Conservation (phyloP, 2,329 filamentous ascomycete species). For the Claviceps pazoutovae region DNA sequence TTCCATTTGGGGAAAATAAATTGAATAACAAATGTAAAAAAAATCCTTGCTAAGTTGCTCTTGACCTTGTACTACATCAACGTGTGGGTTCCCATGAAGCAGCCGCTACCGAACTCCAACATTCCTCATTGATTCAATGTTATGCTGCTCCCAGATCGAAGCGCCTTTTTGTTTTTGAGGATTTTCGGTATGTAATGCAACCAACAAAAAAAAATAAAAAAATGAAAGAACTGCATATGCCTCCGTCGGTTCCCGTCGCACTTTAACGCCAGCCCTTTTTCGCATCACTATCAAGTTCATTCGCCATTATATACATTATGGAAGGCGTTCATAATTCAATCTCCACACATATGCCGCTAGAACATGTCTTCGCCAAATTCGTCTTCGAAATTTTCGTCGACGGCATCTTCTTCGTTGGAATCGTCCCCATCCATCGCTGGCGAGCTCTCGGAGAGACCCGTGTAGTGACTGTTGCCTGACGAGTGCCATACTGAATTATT, state of each 20-base stretch:
- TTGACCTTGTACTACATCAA: not conserved
- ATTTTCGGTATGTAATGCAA: too few relatives aligned
- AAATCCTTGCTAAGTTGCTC: too few relatives aligned
- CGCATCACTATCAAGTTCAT: not conserved
- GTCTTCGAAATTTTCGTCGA: not conserved
- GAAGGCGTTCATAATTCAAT: too few relatives aligned
- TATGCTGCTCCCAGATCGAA: not conserved
- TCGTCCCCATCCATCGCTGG: not conserved
- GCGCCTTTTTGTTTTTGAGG: not conserved
- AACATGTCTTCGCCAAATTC: constrained; percentile 1
- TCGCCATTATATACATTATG: not conserved
- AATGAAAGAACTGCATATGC: too few relatives aligned
- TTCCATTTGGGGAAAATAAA: too few relatives aligned
- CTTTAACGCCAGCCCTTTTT: too few relatives aligned
- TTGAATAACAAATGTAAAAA: too few relatives aligned
- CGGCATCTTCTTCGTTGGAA: constrained; percentile 1
- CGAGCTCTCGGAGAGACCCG: not conserved
- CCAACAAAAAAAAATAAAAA: too few relatives aligned
- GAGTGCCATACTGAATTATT: not conserved
- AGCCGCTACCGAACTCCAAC: not conserved
- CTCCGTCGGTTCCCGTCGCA: too few relatives aligned
- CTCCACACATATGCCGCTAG: not conserved
- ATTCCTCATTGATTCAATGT: not conserved
- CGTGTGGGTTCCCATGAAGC: not conserved
- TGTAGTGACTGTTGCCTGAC: not conserved